Evolutionary conservation across 2,329 filamentous ascomycete species (phyloP), one percentile per base, ranked within the genome.

Genomic region (Aureobasidium sp.): DNA sequence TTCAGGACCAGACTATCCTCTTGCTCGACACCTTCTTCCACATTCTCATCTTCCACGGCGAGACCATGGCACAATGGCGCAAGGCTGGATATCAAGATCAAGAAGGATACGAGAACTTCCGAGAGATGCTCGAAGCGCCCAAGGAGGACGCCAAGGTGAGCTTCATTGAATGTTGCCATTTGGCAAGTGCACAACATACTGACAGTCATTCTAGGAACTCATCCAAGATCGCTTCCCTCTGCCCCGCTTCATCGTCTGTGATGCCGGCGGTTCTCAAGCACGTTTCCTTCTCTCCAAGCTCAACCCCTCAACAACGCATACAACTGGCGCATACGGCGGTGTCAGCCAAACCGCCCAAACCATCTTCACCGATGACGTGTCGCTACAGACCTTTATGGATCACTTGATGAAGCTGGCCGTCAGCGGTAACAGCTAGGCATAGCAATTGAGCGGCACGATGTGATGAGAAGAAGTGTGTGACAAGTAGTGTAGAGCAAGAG

Each of bases 21-120:
- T 85, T 99, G 12, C 87, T 99, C 61, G 94, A 99, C 71, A 97
- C 94, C 0, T 99, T 99, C 81, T 99, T 99, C 84, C 94, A 99
- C 75, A 99, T 99, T 65, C 85, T 99, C 61, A 99, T 99, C 69
- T 99, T 97, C 84, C 92, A 99, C 70, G 94, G 94, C 66, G 93
- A 99, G 80, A 97, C 93, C 0, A 89, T 97, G 75, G 94, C 94
- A 0, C 91, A 97, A 74, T 99, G 94, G 94, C 87, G 92, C 67
- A 97, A 99, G 76, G 92, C 92, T 20, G 94, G 94, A 1, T 99
- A 99, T 73, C 94, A 99, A 69, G 91, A 97, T 2, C 93, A 97
- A 75, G 93, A 97, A 73, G 94, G 94, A 11, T 99, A 99, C 71
- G 94, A 97, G 76, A 97, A 97, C 76, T 96, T 99, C 78, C 88